A percentile compares a stretch with the other conserved stretches of the same genome.
Conservation (phyloP, 805 yeast species). For the Kuraishia floccosa region DNA sequence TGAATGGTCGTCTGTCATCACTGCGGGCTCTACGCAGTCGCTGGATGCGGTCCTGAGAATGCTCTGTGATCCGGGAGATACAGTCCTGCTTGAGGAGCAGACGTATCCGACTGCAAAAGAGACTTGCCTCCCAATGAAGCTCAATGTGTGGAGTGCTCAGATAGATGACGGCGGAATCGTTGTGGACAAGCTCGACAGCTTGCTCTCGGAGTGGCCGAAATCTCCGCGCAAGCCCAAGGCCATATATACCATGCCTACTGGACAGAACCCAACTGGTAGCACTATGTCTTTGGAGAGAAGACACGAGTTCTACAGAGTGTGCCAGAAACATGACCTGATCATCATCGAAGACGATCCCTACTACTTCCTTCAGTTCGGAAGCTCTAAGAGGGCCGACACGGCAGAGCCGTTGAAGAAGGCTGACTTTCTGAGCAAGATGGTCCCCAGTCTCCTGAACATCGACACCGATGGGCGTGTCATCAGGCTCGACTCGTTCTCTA, state of each 20-base stretch:
- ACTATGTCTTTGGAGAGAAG: constrained; percentile 50
- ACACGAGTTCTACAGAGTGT: constrained; percentile 42
- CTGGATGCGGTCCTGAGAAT: constrained; percentile 80
- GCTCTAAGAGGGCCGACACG: constrained; percentile 29
- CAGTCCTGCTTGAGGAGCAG: constrained; percentile 73
- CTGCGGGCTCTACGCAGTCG: constrained; percentile 84
- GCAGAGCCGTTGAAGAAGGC: constrained; percentile 26
- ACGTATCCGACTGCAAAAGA: constrained; percentile 80
- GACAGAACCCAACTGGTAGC: constrained; percentile 81
- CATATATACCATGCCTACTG: constrained; percentile 65
- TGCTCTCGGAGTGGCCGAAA: constrained; percentile 60
- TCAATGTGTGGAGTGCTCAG: constrained; percentile 57
- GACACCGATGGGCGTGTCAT: constrained; percentile 73
- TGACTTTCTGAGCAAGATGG: constrained; percentile 36
- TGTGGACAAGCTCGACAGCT: constrained; percentile 39
- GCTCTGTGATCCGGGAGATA: constrained; percentile 67
- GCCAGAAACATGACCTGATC: constrained; percentile 56
- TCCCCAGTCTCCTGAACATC: constrained; percentile 54
- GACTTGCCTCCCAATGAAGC: constrained; percentile 64
- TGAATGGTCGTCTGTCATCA: constrained; percentile 62
- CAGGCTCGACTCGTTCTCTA: constrained; percentile 70
- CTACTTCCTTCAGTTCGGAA: constrained; percentile 36
- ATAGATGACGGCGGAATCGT: constrained; percentile 40
- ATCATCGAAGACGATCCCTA: constrained; percentile 84
- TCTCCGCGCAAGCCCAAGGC: constrained; percentile 42